Evolutionary conservation across 768 basidiomycete genomes (phyloP), one percentile per base, ranked within the genome.

Genomic region (Naganishia vaughanmartiniae): DNA sequence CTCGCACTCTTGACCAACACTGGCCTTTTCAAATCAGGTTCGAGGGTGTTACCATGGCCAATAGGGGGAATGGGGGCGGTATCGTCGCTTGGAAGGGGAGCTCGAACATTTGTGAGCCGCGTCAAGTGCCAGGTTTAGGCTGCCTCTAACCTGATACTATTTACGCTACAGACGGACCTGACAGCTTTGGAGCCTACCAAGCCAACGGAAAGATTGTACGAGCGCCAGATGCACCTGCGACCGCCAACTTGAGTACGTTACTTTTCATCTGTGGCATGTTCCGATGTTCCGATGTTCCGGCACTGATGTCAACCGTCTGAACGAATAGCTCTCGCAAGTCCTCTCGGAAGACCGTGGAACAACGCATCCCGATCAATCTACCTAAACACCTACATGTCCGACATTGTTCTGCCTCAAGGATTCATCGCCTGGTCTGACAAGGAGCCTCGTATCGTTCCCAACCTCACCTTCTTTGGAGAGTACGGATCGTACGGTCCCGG

Each of bases 271-370:
- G 84, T 19, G 85, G 83, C 10, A 5, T 36, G 36, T 46, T 19
- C 46, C 17, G 21, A 46, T 17, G 15, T 46, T 9, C 39, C 15
- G 7, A 15, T 42, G 7, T 42, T 42, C 15, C 39, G 9, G 39
- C 15, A 42, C 39, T 46, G 82, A 81, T 1, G 85, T 86, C 69
- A 82, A 83, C 36, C 12, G 7, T 87, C 86, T 69, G 87, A 87
- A 1, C 86, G 85, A 9, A 88, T 87, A 78, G 87, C 72, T 87
- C 87, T 0, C 81, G 76, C 2, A 10, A 87, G 87, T 73, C 88
- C 83, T 77, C 81, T 89, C 11, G 87, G 88, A 83, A 84, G 88
- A 2, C 88, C 88, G 0, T 89, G 88, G 88, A 88, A 88, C 75
- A 83, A 85, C 63, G 78, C 86, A 9, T 85, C 87, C 0, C 83